These are phyloP conservation scores for Mycena latifolia DNA, from an alignment of 768 basidiomycete species.

Conservation along the genomic window DNA sequence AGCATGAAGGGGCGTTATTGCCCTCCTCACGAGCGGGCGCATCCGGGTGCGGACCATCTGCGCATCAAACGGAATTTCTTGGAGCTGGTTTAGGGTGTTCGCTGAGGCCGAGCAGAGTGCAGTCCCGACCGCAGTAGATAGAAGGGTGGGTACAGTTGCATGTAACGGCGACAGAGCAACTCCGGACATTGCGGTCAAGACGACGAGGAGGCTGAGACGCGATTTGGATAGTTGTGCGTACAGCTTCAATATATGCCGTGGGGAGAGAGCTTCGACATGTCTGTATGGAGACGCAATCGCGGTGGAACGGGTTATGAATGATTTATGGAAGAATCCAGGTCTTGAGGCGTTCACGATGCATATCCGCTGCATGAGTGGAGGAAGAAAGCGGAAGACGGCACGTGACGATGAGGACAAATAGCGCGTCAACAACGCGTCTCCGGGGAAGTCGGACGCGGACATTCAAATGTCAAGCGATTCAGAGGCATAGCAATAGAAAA, in stretches of 20 bases:
- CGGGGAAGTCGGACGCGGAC: too few species aligned
- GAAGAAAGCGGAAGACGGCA: neutral
- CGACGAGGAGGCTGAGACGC: conserved; percentile 85
- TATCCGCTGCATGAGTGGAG: neutral
- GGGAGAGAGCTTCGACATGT: conserved; percentile 57
- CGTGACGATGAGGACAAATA: neutral
- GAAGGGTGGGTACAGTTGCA: conserved; percentile 83
- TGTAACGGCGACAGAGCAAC: conserved; percentile 94
- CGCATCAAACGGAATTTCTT: conserved; percentile 96
- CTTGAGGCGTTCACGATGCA: conserved; percentile 4
- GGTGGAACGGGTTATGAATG: conserved; percentile 23
- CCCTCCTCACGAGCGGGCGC: conserved; percentile 87
- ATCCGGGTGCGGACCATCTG: conserved; percentile 94
- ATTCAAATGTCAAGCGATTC: too few species aligned
- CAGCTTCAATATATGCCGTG: conserved; percentile 66
- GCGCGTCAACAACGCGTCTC: conserved; percentile 23
- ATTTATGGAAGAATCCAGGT: conserved; percentile 28
- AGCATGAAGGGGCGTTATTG: conserved; percentile 90
- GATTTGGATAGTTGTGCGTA: conserved; percentile 90
- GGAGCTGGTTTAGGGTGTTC: conserved; percentile 94
- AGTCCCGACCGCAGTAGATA: conserved; percentile 91
- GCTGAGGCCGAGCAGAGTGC: conserved; percentile 93
- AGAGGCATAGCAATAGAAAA: too few species aligned
- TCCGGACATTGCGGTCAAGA: conserved; percentile 91
- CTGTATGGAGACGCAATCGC: conserved; percentile 45